Evolutionary conservation across 1,139 yeast genomes (phyloP).

Genomic region (Pichia cactophila): DNA sequence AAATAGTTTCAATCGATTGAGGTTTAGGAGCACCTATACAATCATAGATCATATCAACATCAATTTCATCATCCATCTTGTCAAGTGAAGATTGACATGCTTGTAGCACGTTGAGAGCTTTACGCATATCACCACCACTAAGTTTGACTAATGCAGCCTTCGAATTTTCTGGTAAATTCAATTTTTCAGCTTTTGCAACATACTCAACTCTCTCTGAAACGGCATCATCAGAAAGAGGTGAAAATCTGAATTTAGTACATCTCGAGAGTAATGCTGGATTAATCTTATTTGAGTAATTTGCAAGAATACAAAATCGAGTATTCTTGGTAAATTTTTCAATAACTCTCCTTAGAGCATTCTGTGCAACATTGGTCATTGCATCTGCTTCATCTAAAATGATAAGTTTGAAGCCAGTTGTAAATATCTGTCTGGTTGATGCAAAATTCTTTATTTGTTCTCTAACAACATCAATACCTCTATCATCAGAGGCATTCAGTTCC

Average conservation of each 20-base stretch:
- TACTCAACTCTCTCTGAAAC: conserved; percentile 57
- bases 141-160: conserved; percentile 56
- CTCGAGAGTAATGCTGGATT: conserved; percentile 92
- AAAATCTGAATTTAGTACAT: conserved; percentile 90
- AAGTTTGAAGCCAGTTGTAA: conserved; percentile 71
- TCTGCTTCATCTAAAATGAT: conserved; percentile 96
- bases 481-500: conserved; percentile 84
- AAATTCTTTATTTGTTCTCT: conserved; percentile 78
- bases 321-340: conserved; percentile 93
- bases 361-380: conserved; percentile 97
- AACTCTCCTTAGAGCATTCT: conserved; percentile 83
- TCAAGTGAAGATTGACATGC: conserved; percentile 81
- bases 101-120: conserved; percentile 87
- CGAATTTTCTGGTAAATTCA: conserved; percentile 55
- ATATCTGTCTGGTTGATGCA: conserved; percentile 89
- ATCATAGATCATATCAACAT: conserved; percentile 74
- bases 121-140: conserved; percentile 92
- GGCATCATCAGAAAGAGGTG: conserved; percentile 67
- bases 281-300: conserved; percentile 91
- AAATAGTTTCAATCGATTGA: conserved; percentile 63
- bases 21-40: conserved; percentile 97
- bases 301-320: conserved; percentile 91
- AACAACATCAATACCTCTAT: conserved; percentile 81
- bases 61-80: conserved; percentile 39
- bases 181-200: conserved; percentile 62